A percentile compares a stretch with the other conserved stretches of the same genome.
Conservation (phyloP, 2,329 filamentous ascomycete genomes). For the Fusarium sp. region DNA sequence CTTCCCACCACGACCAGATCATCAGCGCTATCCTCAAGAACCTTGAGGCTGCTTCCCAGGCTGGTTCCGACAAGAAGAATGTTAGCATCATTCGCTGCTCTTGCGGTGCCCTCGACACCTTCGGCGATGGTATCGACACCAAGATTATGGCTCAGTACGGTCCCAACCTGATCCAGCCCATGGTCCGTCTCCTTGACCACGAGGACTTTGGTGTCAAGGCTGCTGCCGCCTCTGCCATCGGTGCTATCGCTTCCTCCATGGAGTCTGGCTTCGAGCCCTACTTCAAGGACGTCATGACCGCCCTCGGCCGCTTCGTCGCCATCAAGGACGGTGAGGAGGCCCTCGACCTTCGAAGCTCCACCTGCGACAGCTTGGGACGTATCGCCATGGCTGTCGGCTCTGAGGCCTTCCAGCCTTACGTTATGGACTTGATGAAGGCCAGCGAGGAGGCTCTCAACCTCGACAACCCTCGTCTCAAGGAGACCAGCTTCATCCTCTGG, state of each 20-base stretch:
- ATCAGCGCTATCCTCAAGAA: conserved; percentile 90
- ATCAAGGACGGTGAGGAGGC: conserved; percentile 93
- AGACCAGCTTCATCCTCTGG: conserved; percentile 98
- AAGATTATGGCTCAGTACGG: conserved; percentile 84
- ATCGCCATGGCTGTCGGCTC: conserved; percentile 91
- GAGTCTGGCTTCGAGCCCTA: conserved; percentile 89
- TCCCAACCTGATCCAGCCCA: conserved; percentile 83
- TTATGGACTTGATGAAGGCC: conserved; percentile 88
- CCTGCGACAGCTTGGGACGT: conserved; percentile 92
- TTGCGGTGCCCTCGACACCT: conserved; percentile 89
- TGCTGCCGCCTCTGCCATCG: conserved; percentile 87
- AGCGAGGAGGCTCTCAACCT: conserved; percentile 92
- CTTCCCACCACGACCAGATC: conserved; percentile 84
- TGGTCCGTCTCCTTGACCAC: conserved; percentile 86
- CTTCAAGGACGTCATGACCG: conserved; percentile 90
- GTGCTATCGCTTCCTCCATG: conserved; percentile 88
- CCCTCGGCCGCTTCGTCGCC: conserved; percentile 84
- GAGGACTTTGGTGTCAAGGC: conserved; percentile 91
- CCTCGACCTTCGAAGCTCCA: conserved; percentile 87
- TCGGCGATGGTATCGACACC: conserved; percentile 88
- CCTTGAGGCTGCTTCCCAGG: conserved; percentile 82
- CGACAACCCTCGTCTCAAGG: conserved; percentile 89
- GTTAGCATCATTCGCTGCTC: conserved; percentile 89
- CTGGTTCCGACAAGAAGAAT: conserved; percentile 78
- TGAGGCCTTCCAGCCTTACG: conserved; percentile 89